phyloP scores from a whole-genome alignment of 2,329 filamentous ascomycete species.

The Hymenoscyphus scutula region DNA sequence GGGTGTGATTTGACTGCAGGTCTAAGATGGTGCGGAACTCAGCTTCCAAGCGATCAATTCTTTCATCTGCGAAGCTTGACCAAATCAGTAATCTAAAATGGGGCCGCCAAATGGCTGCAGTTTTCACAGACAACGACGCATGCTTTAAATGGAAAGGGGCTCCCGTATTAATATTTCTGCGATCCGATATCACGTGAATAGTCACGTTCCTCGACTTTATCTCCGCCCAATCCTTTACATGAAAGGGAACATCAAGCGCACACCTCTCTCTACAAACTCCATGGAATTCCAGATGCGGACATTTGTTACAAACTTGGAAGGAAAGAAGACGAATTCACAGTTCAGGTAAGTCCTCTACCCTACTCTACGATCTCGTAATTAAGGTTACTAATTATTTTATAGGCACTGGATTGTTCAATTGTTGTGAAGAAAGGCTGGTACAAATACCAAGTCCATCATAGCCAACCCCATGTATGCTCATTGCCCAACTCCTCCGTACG shows the following conservation, averaged over 20 bases:
- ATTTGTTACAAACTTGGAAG: conserved; percentile 62
- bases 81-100: too few species aligned
- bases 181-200: too few species aligned
- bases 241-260: too few species aligned
- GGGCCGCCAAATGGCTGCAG: too few species aligned
- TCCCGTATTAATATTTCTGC: too few species aligned
- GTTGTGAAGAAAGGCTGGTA: conserved; percentile 29
- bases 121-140: neutral
- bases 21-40: neutral
- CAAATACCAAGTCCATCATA: neutral
- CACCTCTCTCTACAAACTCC: too few species aligned
- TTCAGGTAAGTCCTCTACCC: conserved; percentile 53
- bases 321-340: conserved; percentile 72
- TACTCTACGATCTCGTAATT: neutral
- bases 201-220: too few species aligned
- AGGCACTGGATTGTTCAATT: conserved; percentile 33
- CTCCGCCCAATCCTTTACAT: too few species aligned
- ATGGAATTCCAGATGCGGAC: too few species aligned
- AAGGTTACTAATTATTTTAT: conserved; percentile 12
- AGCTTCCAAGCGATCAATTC: neutral
- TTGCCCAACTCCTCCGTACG: neutral
- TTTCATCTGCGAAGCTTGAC: too few species aligned
- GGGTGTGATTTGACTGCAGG: too few species aligned
- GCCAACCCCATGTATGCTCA: neutral
- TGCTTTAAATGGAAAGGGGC: too few species aligned